Evolutionary conservation across 2,329 filamentous ascomycete genomes (phyloP).

Genomic region (Fusarium denticulatum): DNA sequence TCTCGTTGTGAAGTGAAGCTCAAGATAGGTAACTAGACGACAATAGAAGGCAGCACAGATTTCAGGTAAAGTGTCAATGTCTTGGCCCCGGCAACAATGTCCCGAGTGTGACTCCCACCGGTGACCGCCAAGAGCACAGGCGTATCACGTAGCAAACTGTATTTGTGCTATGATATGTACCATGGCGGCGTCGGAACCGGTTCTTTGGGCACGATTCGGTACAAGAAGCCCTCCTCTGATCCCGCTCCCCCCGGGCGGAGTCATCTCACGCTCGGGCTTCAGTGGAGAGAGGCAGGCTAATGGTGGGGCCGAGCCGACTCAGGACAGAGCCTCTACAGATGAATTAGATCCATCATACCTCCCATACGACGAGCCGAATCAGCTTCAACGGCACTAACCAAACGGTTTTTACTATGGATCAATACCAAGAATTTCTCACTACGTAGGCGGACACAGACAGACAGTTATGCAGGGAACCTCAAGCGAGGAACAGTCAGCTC

Average conservation of each 20-base stretch:
- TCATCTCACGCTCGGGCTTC: conserved; percentile 21
- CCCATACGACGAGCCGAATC: conserved; percentile 23
- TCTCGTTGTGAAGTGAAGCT: conserved; percentile 12
- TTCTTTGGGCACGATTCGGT: conserved; percentile 23
- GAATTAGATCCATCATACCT: background rate
- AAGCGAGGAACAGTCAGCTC: conserved; percentile 25
- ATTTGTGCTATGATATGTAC: background rate
- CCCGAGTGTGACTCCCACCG: conserved; percentile 31
- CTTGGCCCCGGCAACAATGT: conserved; percentile 32
- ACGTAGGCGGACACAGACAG: background rate
- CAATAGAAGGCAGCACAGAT: background rate
- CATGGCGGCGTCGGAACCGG: conserved; percentile 19
- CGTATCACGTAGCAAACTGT: background rate
- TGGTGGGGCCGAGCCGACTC: conserved; percentile 21
- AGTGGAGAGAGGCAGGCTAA: conserved; percentile 11
- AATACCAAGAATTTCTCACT: background rate
- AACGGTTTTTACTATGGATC: conserved; percentile 1
- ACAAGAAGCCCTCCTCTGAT: background rate
- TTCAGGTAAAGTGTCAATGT: background rate
- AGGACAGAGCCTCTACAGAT: conserved; percentile 36
- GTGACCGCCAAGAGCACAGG: conserved; percentile 13
- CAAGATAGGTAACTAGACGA: background rate
- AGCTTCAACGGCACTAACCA: conserved; percentile 4
- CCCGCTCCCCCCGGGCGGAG: conserved; percentile 18
- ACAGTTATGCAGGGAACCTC: conserved; percentile 20